Base-by-base conservation (phyloP, 2,329 filamentous ascomycete species). In the Fusarium haematococcum region DNA sequence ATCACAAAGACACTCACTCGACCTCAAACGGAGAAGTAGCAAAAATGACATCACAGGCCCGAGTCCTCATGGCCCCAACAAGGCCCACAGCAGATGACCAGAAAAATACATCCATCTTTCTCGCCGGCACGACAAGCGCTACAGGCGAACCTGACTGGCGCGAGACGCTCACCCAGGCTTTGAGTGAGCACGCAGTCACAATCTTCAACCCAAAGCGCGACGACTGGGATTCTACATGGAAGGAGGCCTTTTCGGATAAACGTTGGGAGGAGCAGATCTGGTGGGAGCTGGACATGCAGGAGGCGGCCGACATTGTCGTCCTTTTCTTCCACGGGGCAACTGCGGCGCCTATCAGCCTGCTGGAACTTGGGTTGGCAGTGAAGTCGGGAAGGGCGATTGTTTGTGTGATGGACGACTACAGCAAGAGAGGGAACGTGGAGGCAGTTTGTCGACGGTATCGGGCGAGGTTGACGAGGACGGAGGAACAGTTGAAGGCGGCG, bases 241-340 rank as follows among this genome's bases (percentile, higher is more conserved):
- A 71, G 16, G 87, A 91, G 63, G 86, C 90, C 58, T 81, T 86
- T 20, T 79, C 81, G 0, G 86, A 86, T 67, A 70, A 73, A 4
- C 84, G 81, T 0, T 92, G 89, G 80, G 80, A 79, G 10, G 80
- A 86, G 43, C 91, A 93, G 78, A 85, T 90, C 0, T 80, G 85
- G 33, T 93, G 91, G 91, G 91, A 93, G 82, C 83, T 92, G 2
- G 83, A 86, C 18, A 89, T 85, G 79, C 87, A 90, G 71, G 86
- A 89, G 16, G 69, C 71, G 1, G 88, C 88, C 0, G 85, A 87
- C 73, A 76, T 92, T 6, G 81, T 92, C 8, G 87, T 88, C 27
- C 83, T 92, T 63, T 90, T 88, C 78, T 90, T 92, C 65, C 85
- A 89, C 54, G 82, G 84, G 2, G 81, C 72, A 4, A 90, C 88